phyloP scores from a whole-genome alignment of 257 asterid species.

The Solanum pinnatisectum region DNA sequence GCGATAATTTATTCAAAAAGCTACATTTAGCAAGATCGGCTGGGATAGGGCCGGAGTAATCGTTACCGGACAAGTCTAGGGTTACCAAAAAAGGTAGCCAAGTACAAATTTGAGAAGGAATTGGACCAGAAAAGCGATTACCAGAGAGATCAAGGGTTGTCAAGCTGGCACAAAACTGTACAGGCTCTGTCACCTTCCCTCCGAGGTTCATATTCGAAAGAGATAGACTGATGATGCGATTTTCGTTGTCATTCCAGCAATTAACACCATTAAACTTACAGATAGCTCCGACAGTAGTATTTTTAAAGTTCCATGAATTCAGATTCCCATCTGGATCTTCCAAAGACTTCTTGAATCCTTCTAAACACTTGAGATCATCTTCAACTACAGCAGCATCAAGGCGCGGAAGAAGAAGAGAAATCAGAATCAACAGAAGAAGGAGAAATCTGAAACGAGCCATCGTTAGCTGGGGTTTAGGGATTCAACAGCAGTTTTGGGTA shows the following conservation, averaged over 20 bases:
- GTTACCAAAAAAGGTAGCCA: constrained; percentile 76
- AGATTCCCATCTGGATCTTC: constrained; percentile 36
- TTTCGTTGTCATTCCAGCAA: constrained; percentile 79
- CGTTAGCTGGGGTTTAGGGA: background rate
- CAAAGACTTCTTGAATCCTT: constrained; percentile 41
- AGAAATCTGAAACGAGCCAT: background rate
- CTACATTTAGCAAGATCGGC: constrained; percentile 54
- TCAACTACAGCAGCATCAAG: constrained; percentile 14
- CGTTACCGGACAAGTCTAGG: constrained; percentile 64
- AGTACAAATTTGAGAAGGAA: constrained; percentile 56
- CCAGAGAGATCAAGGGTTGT: constrained; percentile 63
- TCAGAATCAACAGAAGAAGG: background rate
- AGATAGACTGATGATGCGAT: constrained; percentile 38
- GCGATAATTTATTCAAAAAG: constrained; percentile 42
- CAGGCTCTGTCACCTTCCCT: constrained; percentile 40
- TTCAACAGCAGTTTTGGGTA: background rate
- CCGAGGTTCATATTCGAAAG: constrained; percentile 43
- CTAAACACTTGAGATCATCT: constrained; percentile 69
- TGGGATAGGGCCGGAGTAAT: constrained; percentile 63
- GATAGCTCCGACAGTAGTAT: constrained; percentile 39
- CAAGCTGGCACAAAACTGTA: constrained; percentile 51
- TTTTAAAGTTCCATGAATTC: constrained; percentile 47
- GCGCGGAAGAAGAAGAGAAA: background rate
- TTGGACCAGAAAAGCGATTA: constrained; percentile 58
- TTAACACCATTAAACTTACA: constrained; percentile 55